A percentile compares a stretch with the other conserved stretches of the same genome.
Evolutionary conservation across 441 rosid species (phyloP).

Genomic region (Adansonia grandidieri): DNA sequence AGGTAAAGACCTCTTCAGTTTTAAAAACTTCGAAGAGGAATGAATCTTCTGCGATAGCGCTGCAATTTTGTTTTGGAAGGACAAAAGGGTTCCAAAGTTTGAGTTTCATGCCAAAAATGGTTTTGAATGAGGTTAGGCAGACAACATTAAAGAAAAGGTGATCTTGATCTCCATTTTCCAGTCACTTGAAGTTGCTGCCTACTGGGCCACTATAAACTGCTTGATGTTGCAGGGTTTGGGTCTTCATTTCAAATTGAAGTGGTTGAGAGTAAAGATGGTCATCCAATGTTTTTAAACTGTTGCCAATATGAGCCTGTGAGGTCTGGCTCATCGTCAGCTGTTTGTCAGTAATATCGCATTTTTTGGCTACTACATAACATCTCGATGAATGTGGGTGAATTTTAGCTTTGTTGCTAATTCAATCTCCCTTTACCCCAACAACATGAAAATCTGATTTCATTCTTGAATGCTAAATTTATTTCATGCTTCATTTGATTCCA

Average conservation of each 20-base stretch:
- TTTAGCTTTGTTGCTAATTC: background rate
- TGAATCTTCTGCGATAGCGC: background rate
- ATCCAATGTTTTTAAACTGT: background rate
- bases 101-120: background rate
- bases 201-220: background rate
- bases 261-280: background rate
- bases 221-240: background rate
- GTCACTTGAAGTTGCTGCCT: background rate
- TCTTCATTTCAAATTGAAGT: background rate
- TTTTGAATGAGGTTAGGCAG: slow-evolving; percentile 1
- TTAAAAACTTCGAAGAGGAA: background rate
- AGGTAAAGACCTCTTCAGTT: too few relatives aligned
- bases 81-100: slow-evolving; percentile 14
- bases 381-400: background rate
- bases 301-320: background rate
- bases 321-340: background rate
- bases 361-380: background rate
- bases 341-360: background rate
- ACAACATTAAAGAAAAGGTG: background rate
- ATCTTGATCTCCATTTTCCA: background rate
- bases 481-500: background rate
- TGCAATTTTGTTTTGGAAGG: slow-evolving; percentile 11
- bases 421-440: background rate
- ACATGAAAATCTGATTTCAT: background rate
- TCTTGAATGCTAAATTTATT: background rate